A percentile compares a stretch with the other conserved stretches of the same genome.
Evolutionary conservation across 148 eudicot genomes (phyloP).

Genomic region (Limonium bicolor): DNA sequence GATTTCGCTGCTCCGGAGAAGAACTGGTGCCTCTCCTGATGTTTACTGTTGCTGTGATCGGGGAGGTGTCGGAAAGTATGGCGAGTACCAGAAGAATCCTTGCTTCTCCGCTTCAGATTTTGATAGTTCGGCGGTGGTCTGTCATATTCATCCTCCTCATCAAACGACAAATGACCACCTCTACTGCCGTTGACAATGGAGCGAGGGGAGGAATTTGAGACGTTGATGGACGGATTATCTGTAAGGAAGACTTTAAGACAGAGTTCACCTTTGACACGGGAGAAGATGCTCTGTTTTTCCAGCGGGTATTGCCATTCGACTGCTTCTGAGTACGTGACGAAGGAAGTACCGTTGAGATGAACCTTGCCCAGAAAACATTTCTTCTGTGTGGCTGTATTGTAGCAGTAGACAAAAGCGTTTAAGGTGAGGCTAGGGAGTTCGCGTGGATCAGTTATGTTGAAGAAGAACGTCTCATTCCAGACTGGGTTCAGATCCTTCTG

Average conservation of each 20-base stretch:
- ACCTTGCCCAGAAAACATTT: conserved; percentile 65
- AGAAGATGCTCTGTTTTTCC: conserved; percentile 48
- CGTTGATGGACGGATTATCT: conserved; percentile 26
- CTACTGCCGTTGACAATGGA: not conserved
- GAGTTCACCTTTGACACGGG: conserved; percentile 76
- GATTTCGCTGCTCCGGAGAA: conserved; percentile 13
- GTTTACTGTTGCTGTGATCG: conserved; percentile 2
- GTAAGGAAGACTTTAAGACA: conserved; percentile 64
- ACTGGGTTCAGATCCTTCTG: conserved; percentile 66
- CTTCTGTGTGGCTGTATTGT: conserved; percentile 12
- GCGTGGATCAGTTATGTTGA: conserved; percentile 49
- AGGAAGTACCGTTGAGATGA: conserved; percentile 44
- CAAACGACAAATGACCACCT: not conserved
- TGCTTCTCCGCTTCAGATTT: not conserved
- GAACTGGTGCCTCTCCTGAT: not conserved
- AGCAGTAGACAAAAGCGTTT: conserved; percentile 49
- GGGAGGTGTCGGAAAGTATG: conserved; percentile 33
- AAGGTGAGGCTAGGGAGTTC: conserved; percentile 35
- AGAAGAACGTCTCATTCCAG: conserved; percentile 82
- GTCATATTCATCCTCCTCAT: not conserved
- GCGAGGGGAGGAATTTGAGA: conserved; percentile 27
- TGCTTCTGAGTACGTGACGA: conserved; percentile 66
- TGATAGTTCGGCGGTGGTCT: not conserved
- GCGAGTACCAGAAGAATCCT: conserved; percentile 17
- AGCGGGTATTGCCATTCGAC: conserved; percentile 56